phyloP scores from a whole-genome alignment of 1,284 basidiomycete genomes.

The Salmacisia buchloeana region DNA sequence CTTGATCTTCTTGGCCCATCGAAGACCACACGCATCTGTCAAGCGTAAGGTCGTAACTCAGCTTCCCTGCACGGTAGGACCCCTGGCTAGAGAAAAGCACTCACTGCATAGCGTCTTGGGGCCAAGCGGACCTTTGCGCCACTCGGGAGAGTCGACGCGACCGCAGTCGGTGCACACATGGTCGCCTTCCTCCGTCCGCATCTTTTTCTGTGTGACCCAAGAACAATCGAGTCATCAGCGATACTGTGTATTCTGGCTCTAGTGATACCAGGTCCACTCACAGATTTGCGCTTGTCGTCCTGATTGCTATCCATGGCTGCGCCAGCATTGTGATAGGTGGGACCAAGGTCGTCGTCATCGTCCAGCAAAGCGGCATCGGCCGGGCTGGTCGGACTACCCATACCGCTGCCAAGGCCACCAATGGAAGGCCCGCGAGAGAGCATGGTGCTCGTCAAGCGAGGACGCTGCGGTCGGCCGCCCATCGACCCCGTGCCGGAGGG shows the following conservation, averaged over 20 bases:
- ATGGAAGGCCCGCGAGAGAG: not conserved
- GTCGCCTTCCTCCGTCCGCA: constrained; percentile 37
- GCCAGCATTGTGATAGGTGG: no score
- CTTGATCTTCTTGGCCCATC: constrained; percentile 48
- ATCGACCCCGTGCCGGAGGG: not conserved
- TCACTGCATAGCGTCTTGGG: constrained; percentile 40
- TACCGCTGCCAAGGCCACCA: not conserved
- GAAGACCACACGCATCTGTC: constrained; percentile 40
- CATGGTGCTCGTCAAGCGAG: not conserved
- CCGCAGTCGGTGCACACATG: constrained; percentile 48
- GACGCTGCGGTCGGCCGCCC: not conserved
- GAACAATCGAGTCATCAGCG: not conserved
- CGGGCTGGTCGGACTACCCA: constrained; percentile 1
- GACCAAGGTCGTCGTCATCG: no score
- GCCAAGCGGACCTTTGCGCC: constrained; percentile 45
- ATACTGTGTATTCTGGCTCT: no score
- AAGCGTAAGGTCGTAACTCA: not conserved
- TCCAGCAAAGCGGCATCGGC: not conserved
- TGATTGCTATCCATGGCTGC: not conserved
- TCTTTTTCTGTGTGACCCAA: constrained; percentile 22
- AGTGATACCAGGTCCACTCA: not conserved
- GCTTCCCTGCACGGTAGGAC: not conserved
- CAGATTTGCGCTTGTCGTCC: not conserved
- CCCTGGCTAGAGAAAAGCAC: not conserved
- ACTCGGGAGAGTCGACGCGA: constrained; percentile 45